Evolutionary conservation across 768 basidiomycete species (phyloP).

Genomic region (Suillus cothurnatus): DNA sequence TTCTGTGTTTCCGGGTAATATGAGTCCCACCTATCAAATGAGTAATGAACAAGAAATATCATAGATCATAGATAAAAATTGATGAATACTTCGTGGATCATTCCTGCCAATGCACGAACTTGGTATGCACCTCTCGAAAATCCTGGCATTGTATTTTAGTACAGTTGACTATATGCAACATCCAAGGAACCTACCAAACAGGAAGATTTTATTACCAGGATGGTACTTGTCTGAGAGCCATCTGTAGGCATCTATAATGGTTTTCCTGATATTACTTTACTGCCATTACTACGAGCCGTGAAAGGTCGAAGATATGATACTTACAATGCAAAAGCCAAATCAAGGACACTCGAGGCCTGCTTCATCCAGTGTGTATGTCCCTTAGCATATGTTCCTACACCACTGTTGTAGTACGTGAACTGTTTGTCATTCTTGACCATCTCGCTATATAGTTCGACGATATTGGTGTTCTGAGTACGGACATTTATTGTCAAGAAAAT

Average conservation of each 20-base stretch:
- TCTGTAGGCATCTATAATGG: conserved; percentile 38
- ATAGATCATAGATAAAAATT: background rate
- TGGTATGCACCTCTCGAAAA: conserved; percentile 54
- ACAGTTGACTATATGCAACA: background rate
- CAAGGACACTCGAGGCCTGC: conserved; percentile 29
- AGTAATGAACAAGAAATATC: background rate
- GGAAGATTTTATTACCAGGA: conserved; percentile 40
- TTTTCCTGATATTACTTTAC: conserved; percentile 17
- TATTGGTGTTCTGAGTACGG: conserved; percentile 40
- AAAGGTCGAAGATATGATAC: background rate
- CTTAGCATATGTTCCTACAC: conserved; percentile 40
- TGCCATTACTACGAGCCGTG: background rate
- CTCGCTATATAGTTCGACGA: conserved; percentile 41
- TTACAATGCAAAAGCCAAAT: conserved; percentile 42
- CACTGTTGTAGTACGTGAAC: conserved; percentile 44
- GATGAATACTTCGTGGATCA: conserved; percentile 41
- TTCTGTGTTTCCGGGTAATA: conserved; percentile 41
- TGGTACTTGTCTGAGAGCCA: conserved; percentile 45
- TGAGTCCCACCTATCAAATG: conserved; percentile 39
- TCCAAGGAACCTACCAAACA: conserved; percentile 38
- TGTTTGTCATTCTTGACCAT: conserved; percentile 37
- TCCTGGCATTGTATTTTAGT: conserved; percentile 29
- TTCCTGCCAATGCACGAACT: conserved; percentile 43
- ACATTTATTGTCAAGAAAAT: conserved; percentile 1
- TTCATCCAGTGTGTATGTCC: conserved; percentile 18